Evolutionary conservation across 257 asterid species (phyloP).

Genomic region (Salvia miltiorrhiza): DNA sequence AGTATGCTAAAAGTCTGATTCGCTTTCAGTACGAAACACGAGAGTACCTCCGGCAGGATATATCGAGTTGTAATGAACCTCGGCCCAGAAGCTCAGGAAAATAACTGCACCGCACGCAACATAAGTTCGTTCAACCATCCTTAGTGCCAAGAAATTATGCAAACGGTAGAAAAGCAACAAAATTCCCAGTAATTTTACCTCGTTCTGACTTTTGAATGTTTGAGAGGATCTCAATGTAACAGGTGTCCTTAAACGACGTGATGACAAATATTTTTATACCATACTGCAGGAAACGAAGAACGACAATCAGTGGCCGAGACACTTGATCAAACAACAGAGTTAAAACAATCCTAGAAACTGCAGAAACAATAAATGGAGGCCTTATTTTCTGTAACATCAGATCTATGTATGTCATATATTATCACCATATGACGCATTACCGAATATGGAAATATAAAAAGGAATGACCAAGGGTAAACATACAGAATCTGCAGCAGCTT

Average conservation of each 20-base stretch:
- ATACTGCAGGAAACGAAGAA: slow-evolving; percentile 63
- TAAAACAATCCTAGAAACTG: background rate
- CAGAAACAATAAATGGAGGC: background rate
- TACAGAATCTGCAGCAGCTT: slow-evolving; percentile 99
- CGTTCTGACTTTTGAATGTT: slow-evolving; percentile 78
- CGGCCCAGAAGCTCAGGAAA: slow-evolving; percentile 96
- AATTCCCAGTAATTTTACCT: slow-evolving; percentile 40
- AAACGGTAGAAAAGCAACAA: background rate
- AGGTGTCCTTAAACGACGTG: slow-evolving; percentile 92
- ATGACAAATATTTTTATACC: slow-evolving; percentile 87
- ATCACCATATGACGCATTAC: too few relatives aligned
- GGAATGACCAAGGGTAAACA: background rate
- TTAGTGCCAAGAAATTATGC: background rate
- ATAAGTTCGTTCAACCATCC: background rate
- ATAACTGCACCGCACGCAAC: slow-evolving; percentile 53
- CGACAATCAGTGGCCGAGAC: slow-evolving; percentile 21
- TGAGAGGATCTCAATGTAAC: slow-evolving; percentile 96
- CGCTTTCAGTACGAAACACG: background rate
- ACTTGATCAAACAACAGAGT: background rate
- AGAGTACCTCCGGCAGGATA: slow-evolving; percentile 85
- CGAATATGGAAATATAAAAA: background rate
- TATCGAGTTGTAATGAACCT: slow-evolving; percentile 96
- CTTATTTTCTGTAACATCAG: background rate
- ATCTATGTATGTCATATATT: background rate
- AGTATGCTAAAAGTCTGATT: background rate